Conservation (phyloP, 805 yeast species). For the Metschnikowia bowlesiae region DNA sequence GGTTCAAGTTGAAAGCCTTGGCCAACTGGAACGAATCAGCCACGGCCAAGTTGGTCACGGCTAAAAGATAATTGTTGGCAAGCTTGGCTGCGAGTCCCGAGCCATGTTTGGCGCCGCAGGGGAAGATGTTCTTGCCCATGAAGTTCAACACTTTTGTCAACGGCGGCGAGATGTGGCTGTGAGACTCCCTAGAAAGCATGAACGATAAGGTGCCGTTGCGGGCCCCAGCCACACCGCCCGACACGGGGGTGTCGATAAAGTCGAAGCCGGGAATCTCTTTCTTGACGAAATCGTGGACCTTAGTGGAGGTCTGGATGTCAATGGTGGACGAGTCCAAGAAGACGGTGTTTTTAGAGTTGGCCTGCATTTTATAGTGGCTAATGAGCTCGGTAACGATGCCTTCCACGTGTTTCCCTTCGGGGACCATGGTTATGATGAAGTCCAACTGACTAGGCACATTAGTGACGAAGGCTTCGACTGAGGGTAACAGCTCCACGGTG, state of each 20-base stretch:
- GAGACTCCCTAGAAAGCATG: slow-evolving; percentile 42
- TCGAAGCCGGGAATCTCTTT: slow-evolving; percentile 31
- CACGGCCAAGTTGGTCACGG: slow-evolving; percentile 50
- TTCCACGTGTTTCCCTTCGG: slow-evolving; percentile 49
- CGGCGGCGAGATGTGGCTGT: slow-evolving; percentile 25
- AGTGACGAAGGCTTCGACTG: slow-evolving; percentile 25
- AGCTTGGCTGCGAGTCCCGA: slow-evolving; percentile 52
- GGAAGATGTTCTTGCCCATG: slow-evolving; percentile 48
- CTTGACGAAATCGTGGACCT: slow-evolving; percentile 33
- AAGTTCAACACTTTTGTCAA: slow-evolving; percentile 29
- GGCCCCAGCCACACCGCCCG: slow-evolving; percentile 55
- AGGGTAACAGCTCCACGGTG: slow-evolving; percentile 17
- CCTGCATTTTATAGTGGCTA: slow-evolving; percentile 21
- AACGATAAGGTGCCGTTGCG: slow-evolving; percentile 47
- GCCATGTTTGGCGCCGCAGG: slow-evolving; percentile 47
- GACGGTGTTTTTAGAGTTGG: slow-evolving; percentile 18
- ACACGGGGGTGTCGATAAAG: slow-evolving; percentile 53
- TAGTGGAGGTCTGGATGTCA: slow-evolving; percentile 45
- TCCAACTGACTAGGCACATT: slow-evolving; percentile 33
- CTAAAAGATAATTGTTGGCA: slow-evolving; percentile 50
- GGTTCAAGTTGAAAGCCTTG: slow-evolving; percentile 43
- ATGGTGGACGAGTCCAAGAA: slow-evolving; percentile 51
- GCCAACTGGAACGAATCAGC: slow-evolving; percentile 55
- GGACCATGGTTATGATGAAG: slow-evolving; percentile 49
- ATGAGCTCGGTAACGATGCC: slow-evolving; percentile 38